These are phyloP conservation scores for Colletotrichum tanaceti DNA, from an alignment of 2,329 filamentous ascomycete species.

Conservation along the genomic window DNA sequence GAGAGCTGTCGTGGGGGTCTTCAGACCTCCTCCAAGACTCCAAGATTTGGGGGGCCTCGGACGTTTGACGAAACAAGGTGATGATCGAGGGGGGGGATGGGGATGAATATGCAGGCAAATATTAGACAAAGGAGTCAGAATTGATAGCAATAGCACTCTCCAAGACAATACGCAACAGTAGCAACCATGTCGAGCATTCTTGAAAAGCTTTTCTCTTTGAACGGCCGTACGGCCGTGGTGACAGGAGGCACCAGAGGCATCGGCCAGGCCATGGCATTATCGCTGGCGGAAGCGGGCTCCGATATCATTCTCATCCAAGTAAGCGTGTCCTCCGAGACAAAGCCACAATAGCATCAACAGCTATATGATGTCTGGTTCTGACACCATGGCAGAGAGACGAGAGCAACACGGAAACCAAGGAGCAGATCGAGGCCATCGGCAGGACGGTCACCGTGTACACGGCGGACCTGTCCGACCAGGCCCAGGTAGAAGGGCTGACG, in stretches of 20 bases:
- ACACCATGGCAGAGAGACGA: slow-evolving; percentile 39
- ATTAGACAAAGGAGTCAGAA: neutral
- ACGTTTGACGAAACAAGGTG: neutral
- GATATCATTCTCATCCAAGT: slow-evolving; percentile 42
- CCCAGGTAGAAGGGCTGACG: slow-evolving; percentile 39
- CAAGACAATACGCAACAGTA: neutral
- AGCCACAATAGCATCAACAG: too few relatives aligned
- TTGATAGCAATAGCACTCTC: neutral
- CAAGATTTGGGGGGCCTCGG: too few relatives aligned
- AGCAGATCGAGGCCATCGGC: slow-evolving; percentile 39
- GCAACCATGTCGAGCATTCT: slow-evolving; percentile 36
- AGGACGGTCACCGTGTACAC: slow-evolving; percentile 44
- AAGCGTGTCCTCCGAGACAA: too few relatives aligned
- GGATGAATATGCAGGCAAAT: slow-evolving; percentile 11
- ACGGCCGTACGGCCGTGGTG: slow-evolving; percentile 42
- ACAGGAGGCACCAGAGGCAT: slow-evolving; percentile 44
- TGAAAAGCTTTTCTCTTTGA: slow-evolving; percentile 42
- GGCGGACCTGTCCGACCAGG: slow-evolving; percentile 42
- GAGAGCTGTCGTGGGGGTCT: slow-evolving; percentile 20
- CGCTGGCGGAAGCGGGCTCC: slow-evolving; percentile 42
- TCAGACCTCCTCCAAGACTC: neutral
- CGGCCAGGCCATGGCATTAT: slow-evolving; percentile 43
- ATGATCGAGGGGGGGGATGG: neutral
- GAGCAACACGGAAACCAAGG: slow-evolving; percentile 42
- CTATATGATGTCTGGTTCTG: too few relatives aligned